Base-by-base conservation (phyloP, 768 basidiomycete species). In the Mycena maculata region DNA sequence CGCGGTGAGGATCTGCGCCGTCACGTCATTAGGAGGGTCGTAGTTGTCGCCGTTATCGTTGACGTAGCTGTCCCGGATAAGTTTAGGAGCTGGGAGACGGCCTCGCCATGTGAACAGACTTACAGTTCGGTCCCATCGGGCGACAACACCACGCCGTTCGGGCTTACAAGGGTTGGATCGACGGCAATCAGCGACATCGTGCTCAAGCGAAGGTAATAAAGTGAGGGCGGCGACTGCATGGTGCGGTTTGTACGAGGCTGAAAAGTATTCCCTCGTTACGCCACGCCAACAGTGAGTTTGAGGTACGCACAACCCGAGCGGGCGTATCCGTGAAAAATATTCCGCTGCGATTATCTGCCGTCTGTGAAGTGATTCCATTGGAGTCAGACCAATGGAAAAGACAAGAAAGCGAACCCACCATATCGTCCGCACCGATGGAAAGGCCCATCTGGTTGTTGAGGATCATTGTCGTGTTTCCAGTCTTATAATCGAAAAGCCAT, bases 161-260 rank as follows among this genome's bases (percentile, higher is more conserved):
- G 62, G 13, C 62, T 54, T 0, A 63, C 36, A 2, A 63, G 53
- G 25, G 52, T 63, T 15, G 62, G 52, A 27, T 63, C 62, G 12
- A 63, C 62, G 20, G 52, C 62, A 36, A 63, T 63, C 11, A 63
- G 33, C 12, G 62, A 55, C 62, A 63, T 63, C 23, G 62, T 63
- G 45, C 54, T 63, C 62, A 63, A 13, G 5, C 62, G 62, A 8
- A 63, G 62, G 20, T 63, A 63, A 12, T 63, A 56, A 16, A 63
- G 45, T 0, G 62, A 6, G 4, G 62, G 9, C 1, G 62, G 62
- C 1, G 62, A 55, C 53, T 63, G 62, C 62, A 63, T 63, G 11
- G 25, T 55, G 23, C 62, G 62, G n/a, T 36, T 36, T 20, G 62
- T 63, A 15, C 54, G 52, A 4, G 44, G 4, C 61, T 63, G 31